Evolutionary conservation across 192 early-diverging fungal species (phyloP).

Genomic region (Entomortierella lignicola): DNA sequence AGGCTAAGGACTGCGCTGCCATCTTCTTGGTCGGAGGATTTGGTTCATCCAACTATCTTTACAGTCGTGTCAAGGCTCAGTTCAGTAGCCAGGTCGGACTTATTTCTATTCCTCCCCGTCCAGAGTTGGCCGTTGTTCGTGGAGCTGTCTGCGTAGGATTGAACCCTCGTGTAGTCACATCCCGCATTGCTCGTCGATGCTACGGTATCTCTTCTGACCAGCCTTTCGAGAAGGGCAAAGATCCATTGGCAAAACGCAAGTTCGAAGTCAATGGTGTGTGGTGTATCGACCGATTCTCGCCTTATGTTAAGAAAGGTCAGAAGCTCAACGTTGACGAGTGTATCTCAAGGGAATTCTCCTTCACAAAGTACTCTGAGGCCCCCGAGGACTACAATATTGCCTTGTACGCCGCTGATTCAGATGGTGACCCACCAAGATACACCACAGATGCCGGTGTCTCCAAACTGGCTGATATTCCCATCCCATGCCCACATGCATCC

Average conservation of each 20-base stretch:
- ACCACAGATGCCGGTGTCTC: conserved; percentile 54
- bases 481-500: conserved; percentile 40
- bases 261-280: conserved; percentile 56
- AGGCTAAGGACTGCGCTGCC: conserved; percentile 43
- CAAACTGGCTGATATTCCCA: conserved; percentile 56
- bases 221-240: conserved; percentile 57
- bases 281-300: conserved; percentile 55
- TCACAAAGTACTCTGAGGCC: conserved; percentile 54
- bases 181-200: conserved; percentile 51
- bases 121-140: conserved; percentile 61
- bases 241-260: conserved; percentile 52
- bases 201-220: conserved; percentile 58
- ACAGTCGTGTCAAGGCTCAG: conserved; percentile 36
- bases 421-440: conserved; percentile 43
- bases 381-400: conserved; percentile 51
- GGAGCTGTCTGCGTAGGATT: conserved; percentile 60
- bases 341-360: conserved; percentile 54
- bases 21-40: conserved; percentile 69
- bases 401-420: conserved; percentile 55
- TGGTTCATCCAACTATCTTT: conserved; percentile 60
- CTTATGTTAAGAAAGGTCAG: conserved; percentile 54
- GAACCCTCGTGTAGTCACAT: conserved; percentile 44
- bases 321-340: conserved; percentile 46
- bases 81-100: conserved; percentile 41
- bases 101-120: conserved; percentile 56